Evolutionary conservation across 2,329 filamentous ascomycete species (phyloP).

Genomic region (Diaporthe ampelina): DNA sequence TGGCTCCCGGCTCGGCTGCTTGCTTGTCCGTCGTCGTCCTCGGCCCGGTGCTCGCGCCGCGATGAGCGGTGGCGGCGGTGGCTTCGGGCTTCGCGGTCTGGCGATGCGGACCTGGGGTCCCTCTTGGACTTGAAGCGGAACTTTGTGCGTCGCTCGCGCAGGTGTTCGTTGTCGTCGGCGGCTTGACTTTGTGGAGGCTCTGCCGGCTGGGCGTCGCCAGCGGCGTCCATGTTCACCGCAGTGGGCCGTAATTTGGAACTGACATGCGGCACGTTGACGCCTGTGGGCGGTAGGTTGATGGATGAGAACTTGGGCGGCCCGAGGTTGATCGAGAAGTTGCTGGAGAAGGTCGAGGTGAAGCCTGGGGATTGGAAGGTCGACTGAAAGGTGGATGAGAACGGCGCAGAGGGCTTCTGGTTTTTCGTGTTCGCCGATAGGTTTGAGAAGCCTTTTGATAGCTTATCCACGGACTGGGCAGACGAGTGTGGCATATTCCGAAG

Average conservation of each 20-base stretch:
- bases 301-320: slow-evolving; percentile 26
- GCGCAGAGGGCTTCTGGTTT: not conserved
- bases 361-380: slow-evolving; percentile 22
- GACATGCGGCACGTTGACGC: slow-evolving; percentile 23
- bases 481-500: slow-evolving; percentile 13
- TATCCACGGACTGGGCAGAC: not conserved
- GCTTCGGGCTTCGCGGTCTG: slow-evolving; percentile 35
- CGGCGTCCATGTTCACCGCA: slow-evolving; percentile 22
- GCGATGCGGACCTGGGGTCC: slow-evolving; percentile 45
- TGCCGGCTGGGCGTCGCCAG: not conserved
- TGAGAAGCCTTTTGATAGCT: slow-evolving; percentile 27
- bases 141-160: slow-evolving; percentile 45
- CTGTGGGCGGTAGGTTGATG: slow-evolving; percentile 18
- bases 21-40: slow-evolving; percentile 40
- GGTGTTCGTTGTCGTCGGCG: not conserved
- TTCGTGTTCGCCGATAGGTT: not conserved
- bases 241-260: not conserved
- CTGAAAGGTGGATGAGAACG: slow-evolving; percentile 31
- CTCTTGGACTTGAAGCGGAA: slow-evolving; percentile 59
- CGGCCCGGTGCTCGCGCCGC: slow-evolving; percentile 35
- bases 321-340: slow-evolving; percentile 19
- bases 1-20: slow-evolving; percentile 48
- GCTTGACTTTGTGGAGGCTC: not conserved
- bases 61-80: slow-evolving; percentile 39
- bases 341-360: slow-evolving; percentile 21